Evolutionary conservation across 495 filamentous ascomycete species (phyloP), one percentile per base, ranked within the genome.

Genomic region (Podospora conica): DNA sequence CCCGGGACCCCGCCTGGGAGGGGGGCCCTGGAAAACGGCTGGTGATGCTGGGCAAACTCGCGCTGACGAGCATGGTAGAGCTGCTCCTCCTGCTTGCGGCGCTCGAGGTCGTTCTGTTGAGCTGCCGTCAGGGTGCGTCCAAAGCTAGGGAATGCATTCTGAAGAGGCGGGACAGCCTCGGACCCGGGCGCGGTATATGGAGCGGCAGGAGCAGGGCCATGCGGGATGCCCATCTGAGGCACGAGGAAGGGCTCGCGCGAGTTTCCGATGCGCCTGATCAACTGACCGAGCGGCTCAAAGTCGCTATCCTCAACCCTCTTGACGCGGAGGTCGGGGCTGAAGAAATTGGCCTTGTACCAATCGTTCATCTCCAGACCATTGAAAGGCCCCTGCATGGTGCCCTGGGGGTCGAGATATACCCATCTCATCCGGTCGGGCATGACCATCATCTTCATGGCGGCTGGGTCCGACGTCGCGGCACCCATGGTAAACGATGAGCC

Each of bases 381-480:
- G 82, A 92, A 98, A 5, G 95, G 95, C 1, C 95, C 95, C 76
- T 98, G 95, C 33, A 90, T 88, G 56, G 89, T 87, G 53, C 94
- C 93, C 74, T 94, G 90, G 4, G 96, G 95, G 75, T 98, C 95
- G 29, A 93, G 87, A 72, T 98, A 98, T 28, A 96, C 94, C 95
- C 95, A 98, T 69, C 93, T 85, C 90, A 98, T 98, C 21, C 96
- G 85, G 75, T 98, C 95, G 20, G 95, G 95, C 95, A 98, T 98
- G n/a, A 98, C 94, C 91, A 98, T 96, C 65, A 93, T 90, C 69
- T 96, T 91, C 55, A 88, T 80, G 15, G 89, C 75, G 25, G 89
- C 86, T 3, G 90, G 83, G 27, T 90, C 86, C 20, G 80, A 68
- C 28, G 68, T 53, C 10, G 68, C 56, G 67, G 75, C 81, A 53